Conservation (phyloP, 495 filamentous ascomycete species). For the Xylaria palmicola region DNA sequence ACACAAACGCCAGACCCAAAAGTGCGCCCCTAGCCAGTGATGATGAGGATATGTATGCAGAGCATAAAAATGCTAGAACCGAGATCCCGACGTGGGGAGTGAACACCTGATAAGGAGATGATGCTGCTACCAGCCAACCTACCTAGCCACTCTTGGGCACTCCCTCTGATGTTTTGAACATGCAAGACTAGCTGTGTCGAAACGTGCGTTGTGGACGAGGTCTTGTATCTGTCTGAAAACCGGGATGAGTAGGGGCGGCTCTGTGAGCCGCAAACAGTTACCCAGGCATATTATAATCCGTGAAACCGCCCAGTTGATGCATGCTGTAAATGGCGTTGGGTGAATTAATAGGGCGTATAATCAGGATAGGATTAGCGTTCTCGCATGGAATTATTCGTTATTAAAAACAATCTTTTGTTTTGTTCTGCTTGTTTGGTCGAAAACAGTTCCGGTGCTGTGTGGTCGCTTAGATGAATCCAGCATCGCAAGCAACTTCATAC, state of each 20-base stretch:
- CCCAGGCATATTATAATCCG: constrained; percentile 2
- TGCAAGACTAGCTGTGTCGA: background rate
- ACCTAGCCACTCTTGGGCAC: background rate
- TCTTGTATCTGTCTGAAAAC: too few species aligned
- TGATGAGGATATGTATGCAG: background rate
- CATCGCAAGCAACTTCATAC: constrained; percentile 25
- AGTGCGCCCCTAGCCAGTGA: background rate
- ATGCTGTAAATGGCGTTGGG: background rate
- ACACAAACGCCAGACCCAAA: background rate
- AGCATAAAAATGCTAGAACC: background rate
- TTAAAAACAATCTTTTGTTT: background rate
- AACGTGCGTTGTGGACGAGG: too few species aligned
- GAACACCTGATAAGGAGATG: background rate
- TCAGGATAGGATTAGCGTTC: background rate
- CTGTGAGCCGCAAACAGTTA: background rate
- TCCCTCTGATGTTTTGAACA: too few species aligned
- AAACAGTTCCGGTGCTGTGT: background rate
- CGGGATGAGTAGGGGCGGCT: too few species aligned
- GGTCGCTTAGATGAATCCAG: constrained; percentile 27
- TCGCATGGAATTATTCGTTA: background rate
- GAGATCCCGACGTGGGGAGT: background rate
- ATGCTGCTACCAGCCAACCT: background rate
- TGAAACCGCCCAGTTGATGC: background rate
- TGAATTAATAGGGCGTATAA: background rate
- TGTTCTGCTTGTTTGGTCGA: background rate